Evolutionary conservation across 2,329 filamentous ascomycete species (phyloP), one percentile per base, ranked within the genome.

Genomic region (Ophiocordyceps camponoti-floridani): DNA sequence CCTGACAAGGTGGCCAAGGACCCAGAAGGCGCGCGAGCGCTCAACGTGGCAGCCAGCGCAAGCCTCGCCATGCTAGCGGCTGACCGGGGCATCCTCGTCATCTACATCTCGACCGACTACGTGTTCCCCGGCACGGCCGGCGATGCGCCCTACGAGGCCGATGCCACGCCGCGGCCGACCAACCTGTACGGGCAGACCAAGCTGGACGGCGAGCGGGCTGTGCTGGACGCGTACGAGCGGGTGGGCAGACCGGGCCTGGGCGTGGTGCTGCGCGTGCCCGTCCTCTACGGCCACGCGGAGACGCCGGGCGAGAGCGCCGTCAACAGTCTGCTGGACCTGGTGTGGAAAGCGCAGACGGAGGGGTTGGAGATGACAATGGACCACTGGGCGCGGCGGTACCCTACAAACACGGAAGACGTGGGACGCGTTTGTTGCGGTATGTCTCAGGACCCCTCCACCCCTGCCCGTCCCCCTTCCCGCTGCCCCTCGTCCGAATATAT

Each of bases 341-440:
- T 94, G 7, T 81, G 77, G 75, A 84, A 83, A 58, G 73, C 78
- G 0, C 82, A 88, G 57, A 73, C 78, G 43, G 64, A 69, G 35
- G 73, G 68, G 5, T 68, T 68, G 2, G 71, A 70, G 46, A 68
- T 87, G 38, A 79, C 75, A 56, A 88, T 94, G 78, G 87, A 94
- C 55, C 79, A 93, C 59, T 94, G 85, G 78, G 79, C 84, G 1
- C 64, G 83, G 43, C 74, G 87, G 27, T 94, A 85, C 63, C 87
- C 87, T 9, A 94, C 87, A 8, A 91, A 91, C 58, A 94, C 86
- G 0, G 81, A 86, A 57, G 88, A 94, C 56, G 80, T 94, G 16
- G 86, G 72, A 16, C 72, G 88, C 37, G 83, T 94, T 41, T 83
- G 79, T 53, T 70, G 77, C 49, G 75, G 75, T 78, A 65, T 52